Evolutionary conservation across 495 filamentous ascomycete genomes (phyloP).

Genomic region (Penicillium angulare): DNA sequence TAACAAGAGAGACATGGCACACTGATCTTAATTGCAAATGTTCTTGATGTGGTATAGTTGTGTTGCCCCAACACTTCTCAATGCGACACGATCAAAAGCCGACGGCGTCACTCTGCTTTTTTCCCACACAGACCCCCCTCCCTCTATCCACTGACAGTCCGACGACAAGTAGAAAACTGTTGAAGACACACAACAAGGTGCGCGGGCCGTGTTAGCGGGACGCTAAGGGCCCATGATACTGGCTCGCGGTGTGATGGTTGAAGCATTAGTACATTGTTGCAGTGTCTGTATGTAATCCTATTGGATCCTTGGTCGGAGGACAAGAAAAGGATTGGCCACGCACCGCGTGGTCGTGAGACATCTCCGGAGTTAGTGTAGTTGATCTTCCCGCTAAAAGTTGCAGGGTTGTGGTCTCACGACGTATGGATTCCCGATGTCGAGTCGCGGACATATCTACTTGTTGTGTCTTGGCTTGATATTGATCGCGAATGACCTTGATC

Average conservation of each 20-base stretch:
- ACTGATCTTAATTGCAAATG: too few relatives aligned
- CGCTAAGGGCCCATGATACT: constrained; percentile 8
- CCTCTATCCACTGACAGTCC: neutral
- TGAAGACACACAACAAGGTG: neutral
- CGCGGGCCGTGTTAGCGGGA: neutral
- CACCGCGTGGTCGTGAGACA: constrained; percentile 1
- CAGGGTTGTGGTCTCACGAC: too few relatives aligned
- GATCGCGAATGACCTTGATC: too few relatives aligned
- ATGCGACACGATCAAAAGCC: neutral
- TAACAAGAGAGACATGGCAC: too few relatives aligned
- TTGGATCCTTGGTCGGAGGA: constrained; percentile 1
- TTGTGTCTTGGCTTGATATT: too few relatives aligned
- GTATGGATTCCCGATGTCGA: neutral
- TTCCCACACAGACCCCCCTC: neutral
- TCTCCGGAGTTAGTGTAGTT: neutral
- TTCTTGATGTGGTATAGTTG: neutral
- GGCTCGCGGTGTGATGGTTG: constrained; percentile 13
- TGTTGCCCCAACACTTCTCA: too few relatives aligned
- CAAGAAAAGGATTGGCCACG: neutral
- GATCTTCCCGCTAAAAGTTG: too few relatives aligned
- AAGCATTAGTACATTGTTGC: constrained; percentile 12
- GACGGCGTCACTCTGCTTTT: neutral
- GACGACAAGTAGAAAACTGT: neutral
- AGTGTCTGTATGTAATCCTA: neutral
- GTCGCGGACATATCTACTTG: too few relatives aligned